Conservation (phyloP, 73 alveolate genomes). For the Uronychia setigera region DNA sequence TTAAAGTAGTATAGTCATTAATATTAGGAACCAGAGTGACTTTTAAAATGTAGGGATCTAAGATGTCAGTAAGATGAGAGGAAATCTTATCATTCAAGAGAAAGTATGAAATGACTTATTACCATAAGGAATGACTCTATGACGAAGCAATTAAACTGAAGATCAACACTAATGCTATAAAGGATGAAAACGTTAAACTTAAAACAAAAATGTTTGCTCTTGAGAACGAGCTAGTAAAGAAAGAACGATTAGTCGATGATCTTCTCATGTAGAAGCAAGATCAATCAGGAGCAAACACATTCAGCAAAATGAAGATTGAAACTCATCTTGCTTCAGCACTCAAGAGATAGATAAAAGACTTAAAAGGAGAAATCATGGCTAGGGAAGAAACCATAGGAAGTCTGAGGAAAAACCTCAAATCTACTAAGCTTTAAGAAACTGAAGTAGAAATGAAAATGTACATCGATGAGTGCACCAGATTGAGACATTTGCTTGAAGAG, state of each 20-base stretch:
- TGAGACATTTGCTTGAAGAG: slow-evolving; percentile 60
- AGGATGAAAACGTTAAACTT: slow-evolving; percentile 57
- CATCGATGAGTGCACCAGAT: slow-evolving; percentile 76
- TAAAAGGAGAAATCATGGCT: slow-evolving; percentile 5
- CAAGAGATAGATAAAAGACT: slow-evolving; percentile 61
- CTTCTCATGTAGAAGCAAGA: slow-evolving; percentile 11
- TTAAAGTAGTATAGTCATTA: not conserved
- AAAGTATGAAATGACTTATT: not conserved
- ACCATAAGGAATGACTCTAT: slow-evolving; percentile 34
- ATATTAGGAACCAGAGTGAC: not conserved
- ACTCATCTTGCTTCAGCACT: slow-evolving; percentile 35
- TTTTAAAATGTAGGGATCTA: not conserved
- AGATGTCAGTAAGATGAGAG: not conserved
- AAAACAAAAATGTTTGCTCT: slow-evolving; percentile 45
- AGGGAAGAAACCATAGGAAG: slow-evolving; percentile 35
- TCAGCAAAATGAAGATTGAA: slow-evolving; percentile 23
- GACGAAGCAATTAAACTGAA: slow-evolving; percentile 48
- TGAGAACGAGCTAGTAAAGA: slow-evolving; percentile 43
- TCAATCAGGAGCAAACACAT: not conserved
- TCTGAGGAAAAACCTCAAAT: slow-evolving; percentile 60
- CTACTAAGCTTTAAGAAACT: slow-evolving; percentile 54
- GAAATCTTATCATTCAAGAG: not conserved
- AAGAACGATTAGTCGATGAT: slow-evolving; percentile 52
- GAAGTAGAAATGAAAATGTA: slow-evolving; percentile 69
- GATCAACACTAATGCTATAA: slow-evolving; percentile 36